Base-by-base conservation (phyloP, 1,284 basidiomycete genomes). In the Singerocomus rubriflavus region DNA sequence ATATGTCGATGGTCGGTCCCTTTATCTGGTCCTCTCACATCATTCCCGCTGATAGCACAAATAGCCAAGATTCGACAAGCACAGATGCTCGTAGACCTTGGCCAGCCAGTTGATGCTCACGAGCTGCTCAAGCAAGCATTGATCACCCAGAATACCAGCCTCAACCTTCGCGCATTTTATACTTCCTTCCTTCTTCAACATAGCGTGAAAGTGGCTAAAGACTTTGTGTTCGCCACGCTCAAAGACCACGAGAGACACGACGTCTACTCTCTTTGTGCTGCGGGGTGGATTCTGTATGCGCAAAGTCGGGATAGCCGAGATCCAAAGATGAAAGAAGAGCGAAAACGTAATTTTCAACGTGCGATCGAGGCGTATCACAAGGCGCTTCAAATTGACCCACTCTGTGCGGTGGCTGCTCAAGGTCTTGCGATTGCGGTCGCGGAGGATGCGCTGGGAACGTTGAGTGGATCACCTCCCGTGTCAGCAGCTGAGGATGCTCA, bases 331-430 rank as follows among this genome's bases (percentile, higher is more conserved):
- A 61, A 78, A 16, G 82, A 88, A 35, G 92, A 95, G 48, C 82
- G 91, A 32, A 79, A 79, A 52, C 82, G 84, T 44, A 81, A 84
- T 30, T 97, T 91, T 72, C 79, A 85, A 48, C 78, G 91, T 14
- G 81, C 88, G 10, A 89, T 91, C 1, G 93, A 96, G 64, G 90
- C 91, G 57, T 98, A 91, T 63, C 91, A 94, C 66, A 92, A 92
- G 62, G 94, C 93, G 0, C 70, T 98, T 29, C 80, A 81, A 45
- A 63, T 92, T 3, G 92, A 96, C 63, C 84, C 91, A 0, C 73
- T 79, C 26, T 96, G 92, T 66, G 91, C 91, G 1, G 82, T 93
- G 50, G 94, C 94, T 6, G 94, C 94, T 3, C 93, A 96, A 66
- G 93, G 94, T 2, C 74, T 98, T 10, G 94, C 93, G 0, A 96